These are phyloP conservation scores for Fusarium citri DNA, from an alignment of 2,329 filamentous ascomycete genomes.

Conservation along the genomic window DNA sequence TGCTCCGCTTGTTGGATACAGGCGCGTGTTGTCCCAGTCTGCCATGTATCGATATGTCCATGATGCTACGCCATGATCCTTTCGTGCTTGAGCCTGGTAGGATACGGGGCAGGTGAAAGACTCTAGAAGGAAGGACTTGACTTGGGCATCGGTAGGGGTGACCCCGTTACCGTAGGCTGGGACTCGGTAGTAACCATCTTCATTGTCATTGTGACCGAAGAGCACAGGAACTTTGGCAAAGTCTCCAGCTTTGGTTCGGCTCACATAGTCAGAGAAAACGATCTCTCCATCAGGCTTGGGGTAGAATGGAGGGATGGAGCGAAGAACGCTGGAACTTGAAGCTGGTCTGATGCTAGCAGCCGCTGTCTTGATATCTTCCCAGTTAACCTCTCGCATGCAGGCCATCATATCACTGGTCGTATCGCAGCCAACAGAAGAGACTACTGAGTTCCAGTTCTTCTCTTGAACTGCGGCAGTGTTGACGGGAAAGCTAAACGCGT, in stretches of 20 bases:
- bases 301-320: slow-evolving; percentile 55
- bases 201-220: slow-evolving; percentile 58
- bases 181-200: slow-evolving; percentile 61
- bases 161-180: slow-evolving; percentile 55
- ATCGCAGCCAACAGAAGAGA: slow-evolving; percentile 54
- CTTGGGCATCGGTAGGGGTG: slow-evolving; percentile 53
- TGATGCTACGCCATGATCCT: slow-evolving; percentile 49
- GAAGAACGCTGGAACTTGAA: slow-evolving; percentile 51
- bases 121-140: slow-evolving; percentile 55
- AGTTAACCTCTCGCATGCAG: slow-evolving; percentile 54
- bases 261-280: slow-evolving; percentile 57
- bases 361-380: slow-evolving; percentile 52
- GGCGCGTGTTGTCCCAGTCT: slow-evolving; percentile 61
- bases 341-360: slow-evolving; percentile 51
- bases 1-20: slow-evolving; percentile 59
- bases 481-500: slow-evolving; percentile 58
- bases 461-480: slow-evolving; percentile 51
- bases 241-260: slow-evolving; percentile 47
- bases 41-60: slow-evolving; percentile 62
- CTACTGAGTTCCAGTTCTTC: slow-evolving; percentile 57
- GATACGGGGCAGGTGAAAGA: slow-evolving; percentile 60
- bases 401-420: slow-evolving; percentile 45
- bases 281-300: slow-evolving; percentile 55
- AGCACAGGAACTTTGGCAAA: slow-evolving; percentile 58
- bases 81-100: slow-evolving; percentile 53